These are phyloP conservation scores for Pleodorina starrii DNA, from an alignment of 139 green algal genomes.

Conservation along the genomic window DNA sequence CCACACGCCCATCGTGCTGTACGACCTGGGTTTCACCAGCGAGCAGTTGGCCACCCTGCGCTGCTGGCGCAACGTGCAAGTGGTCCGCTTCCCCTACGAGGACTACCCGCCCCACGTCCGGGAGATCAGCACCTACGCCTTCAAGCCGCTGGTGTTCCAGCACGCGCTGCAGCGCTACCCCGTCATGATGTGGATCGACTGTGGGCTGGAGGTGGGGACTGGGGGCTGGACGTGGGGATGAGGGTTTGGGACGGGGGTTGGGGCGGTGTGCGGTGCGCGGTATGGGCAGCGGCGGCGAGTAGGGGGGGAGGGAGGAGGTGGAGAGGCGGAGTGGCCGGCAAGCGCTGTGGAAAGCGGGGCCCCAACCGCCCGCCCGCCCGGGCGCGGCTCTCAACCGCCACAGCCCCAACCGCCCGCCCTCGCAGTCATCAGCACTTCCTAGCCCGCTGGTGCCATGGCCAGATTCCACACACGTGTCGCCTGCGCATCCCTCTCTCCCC, in stretches of 20 bases:
- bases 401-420: too few relatives aligned
- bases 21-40: conserved; percentile 63
- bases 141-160: conserved; percentile 57
- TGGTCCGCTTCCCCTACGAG: conserved; percentile 48
- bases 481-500: too few relatives aligned
- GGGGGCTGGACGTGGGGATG: background rate
- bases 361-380: too few relatives aligned
- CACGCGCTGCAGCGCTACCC: conserved; percentile 18
- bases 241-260: background rate
- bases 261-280: too few relatives aligned
- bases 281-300: background rate
- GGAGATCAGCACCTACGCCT: conserved; percentile 62
- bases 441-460: too few relatives aligned
- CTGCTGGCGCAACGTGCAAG: background rate
- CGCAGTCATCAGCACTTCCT: too few relatives aligned
- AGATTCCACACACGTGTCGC: too few relatives aligned
- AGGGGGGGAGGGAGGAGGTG: background rate
- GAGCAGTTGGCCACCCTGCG: conserved; percentile 26
- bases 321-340: too few relatives aligned
- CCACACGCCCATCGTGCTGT: conserved; percentile 41
- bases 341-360: too few relatives aligned
- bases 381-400: too few relatives aligned
- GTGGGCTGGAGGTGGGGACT: conserved; percentile 55
- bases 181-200: conserved; percentile 63
- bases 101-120: conserved; percentile 51